These are phyloP conservation scores for Blepharisma stoltei DNA, from an alignment of 73 alveolate species.

Conservation along the genomic window DNA sequence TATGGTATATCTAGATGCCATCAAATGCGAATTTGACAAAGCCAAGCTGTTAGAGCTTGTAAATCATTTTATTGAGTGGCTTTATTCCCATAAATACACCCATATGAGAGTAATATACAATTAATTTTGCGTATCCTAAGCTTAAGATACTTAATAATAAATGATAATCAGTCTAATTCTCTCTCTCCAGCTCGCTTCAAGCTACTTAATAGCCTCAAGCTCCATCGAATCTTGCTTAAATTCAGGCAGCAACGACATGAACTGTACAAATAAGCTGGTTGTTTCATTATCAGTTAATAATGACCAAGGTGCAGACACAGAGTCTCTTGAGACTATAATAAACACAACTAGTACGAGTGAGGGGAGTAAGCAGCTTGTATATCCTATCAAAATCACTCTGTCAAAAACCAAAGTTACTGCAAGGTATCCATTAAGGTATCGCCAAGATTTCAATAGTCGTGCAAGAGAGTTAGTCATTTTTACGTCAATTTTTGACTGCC, in stretches of 20 bases:
- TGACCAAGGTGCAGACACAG: conserved; percentile 55
- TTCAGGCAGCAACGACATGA: neutral
- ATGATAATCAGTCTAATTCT: neutral
- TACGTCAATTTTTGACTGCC: conserved; percentile 44
- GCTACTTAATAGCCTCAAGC: conserved; percentile 17
- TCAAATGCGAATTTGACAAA: neutral
- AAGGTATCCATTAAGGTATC: conserved; percentile 52
- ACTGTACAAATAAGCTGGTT: conserved; percentile 43
- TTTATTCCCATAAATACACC: conserved; percentile 11
- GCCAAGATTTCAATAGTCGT: conserved; percentile 59
- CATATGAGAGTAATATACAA: conserved; percentile 9
- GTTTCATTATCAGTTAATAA: conserved; percentile 55
- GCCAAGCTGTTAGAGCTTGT: neutral
- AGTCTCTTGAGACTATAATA: conserved; percentile 46
- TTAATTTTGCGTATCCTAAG: neutral
- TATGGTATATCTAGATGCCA: conserved; percentile 1
- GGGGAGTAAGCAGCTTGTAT: conserved; percentile 35
- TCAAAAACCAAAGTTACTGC: conserved; percentile 61
- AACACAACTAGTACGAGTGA: conserved; percentile 33
- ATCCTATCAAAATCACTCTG: conserved; percentile 54
- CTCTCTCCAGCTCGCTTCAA: neutral
- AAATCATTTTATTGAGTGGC: conserved; percentile 18
- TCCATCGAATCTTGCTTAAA: conserved; percentile 31
- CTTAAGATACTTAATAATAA: no score
- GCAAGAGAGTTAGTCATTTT: conserved; percentile 52